A percentile compares a stretch with the other conserved stretches of the same genome.
Conservation (phyloP, 2,329 filamentous ascomycete species). For the Triangularia verruculosa region DNA sequence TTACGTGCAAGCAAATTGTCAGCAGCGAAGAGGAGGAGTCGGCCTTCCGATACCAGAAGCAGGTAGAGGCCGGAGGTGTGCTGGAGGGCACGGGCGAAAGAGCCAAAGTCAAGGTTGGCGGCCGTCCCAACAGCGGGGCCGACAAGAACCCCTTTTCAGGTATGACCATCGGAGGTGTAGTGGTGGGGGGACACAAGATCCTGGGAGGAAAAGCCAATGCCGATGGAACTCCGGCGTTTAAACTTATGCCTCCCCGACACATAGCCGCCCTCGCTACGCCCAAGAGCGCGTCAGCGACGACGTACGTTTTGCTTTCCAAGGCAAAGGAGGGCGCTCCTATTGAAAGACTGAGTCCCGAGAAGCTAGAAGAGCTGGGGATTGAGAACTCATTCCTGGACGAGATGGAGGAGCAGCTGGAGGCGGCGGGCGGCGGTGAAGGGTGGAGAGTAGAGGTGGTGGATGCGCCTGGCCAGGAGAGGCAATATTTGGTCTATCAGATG, state of each 20-base stretch:
- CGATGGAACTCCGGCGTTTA: conserved; percentile 46
- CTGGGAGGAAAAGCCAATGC: conserved; percentile 42
- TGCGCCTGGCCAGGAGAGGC: conserved; percentile 51
- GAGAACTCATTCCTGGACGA: conserved; percentile 65
- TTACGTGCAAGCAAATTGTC: conserved; percentile 73
- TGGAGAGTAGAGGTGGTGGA: conserved; percentile 84
- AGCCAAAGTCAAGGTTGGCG: conserved; percentile 19
- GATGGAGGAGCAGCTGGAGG: conserved; percentile 63
- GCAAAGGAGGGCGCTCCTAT: conserved; percentile 54
- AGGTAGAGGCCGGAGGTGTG: conserved; percentile 38
- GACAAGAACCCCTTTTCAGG: conserved; percentile 26
- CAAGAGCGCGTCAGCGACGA: conserved; percentile 33
- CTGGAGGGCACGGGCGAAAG: conserved; percentile 33
- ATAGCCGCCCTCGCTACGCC: conserved; percentile 34
- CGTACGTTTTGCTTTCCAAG: conserved; percentile 48
- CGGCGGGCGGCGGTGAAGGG: conserved; percentile 59
- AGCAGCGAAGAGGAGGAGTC: conserved; percentile 47
- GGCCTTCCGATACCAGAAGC: conserved; percentile 38
- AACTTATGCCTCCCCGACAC: conserved; percentile 45
- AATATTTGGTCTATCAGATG: conserved; percentile 17
- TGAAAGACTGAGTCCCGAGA: conserved; percentile 59
- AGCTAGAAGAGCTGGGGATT: conserved; percentile 66
- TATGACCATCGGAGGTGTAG: conserved; percentile 50
- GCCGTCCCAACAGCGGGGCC: not conserved
- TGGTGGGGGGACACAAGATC: conserved; percentile 50